phyloP scores from a whole-genome alignment of 2,329 filamentous ascomycete genomes.

The Didymella keratinophila region DNA sequence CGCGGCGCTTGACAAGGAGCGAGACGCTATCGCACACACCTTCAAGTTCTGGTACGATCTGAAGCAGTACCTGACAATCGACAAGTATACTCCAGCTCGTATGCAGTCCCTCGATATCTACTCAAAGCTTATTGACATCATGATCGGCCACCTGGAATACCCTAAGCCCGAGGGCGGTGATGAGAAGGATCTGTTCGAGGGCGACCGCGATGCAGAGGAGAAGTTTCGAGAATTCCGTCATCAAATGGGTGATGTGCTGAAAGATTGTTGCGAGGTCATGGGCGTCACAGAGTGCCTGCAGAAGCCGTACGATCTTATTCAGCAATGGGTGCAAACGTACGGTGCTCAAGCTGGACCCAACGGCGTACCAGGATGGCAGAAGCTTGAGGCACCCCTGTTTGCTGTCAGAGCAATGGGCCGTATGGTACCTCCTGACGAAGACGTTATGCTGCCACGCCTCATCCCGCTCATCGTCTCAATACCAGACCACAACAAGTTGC shows the following conservation, averaged over 20 bases:
- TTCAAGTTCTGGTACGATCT: slow-evolving; percentile 99
- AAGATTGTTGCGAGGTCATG: slow-evolving; percentile 96
- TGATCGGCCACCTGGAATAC: slow-evolving; percentile 89
- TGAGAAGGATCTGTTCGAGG: slow-evolving; percentile 88
- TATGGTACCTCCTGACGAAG: slow-evolving; percentile 92
- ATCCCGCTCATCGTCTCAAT: slow-evolving; percentile 95
- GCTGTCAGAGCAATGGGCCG: slow-evolving; percentile 94
- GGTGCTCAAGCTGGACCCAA: slow-evolving; percentile 75
- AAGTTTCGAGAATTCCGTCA: slow-evolving; percentile 97
- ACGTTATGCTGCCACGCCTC: slow-evolving; percentile 84
- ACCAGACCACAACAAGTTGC: slow-evolving; percentile 95
- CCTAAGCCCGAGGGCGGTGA: slow-evolving; percentile 77
- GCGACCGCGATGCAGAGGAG: slow-evolving; percentile 93
- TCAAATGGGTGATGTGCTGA: slow-evolving; percentile 96
- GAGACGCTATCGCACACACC: slow-evolving; percentile 90
- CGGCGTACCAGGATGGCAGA: slow-evolving; percentile 92
- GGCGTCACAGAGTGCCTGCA: slow-evolving; percentile 88
- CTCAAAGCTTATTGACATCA: slow-evolving; percentile 88
- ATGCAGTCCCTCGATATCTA: slow-evolving; percentile 81
- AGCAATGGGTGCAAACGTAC: slow-evolving; percentile 86
- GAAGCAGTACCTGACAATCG: slow-evolving; percentile 92
- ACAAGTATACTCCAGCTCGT: slow-evolving; percentile 85
- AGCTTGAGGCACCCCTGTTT: slow-evolving; percentile 93
- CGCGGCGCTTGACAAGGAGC: slow-evolving; percentile 83
- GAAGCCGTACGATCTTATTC: slow-evolving; percentile 86